phyloP scores from a whole-genome alignment of 2,329 filamentous ascomycete species.

The Aureobasidium melanogenum region DNA sequence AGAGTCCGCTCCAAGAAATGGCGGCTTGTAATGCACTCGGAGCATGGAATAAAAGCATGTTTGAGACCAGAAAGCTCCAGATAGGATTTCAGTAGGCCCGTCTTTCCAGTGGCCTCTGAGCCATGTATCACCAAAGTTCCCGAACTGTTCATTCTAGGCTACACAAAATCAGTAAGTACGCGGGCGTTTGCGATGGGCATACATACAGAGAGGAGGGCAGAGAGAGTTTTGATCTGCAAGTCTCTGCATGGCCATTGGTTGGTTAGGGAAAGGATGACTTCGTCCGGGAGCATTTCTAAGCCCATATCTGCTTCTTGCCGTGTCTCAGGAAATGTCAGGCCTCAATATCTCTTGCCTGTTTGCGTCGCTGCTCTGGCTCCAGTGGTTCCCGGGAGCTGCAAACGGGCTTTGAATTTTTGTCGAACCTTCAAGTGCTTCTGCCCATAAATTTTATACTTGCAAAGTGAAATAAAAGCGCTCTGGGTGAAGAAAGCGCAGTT shows the following conservation, averaged over 20 bases:
- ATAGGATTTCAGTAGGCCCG: slow-evolving; percentile 55
- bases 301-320: slow-evolving; percentile 4
- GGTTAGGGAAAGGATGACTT: slow-evolving; percentile 28
- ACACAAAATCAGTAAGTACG: neutral
- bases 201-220: slow-evolving; percentile 36
- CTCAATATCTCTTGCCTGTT: neutral
- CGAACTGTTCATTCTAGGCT: slow-evolving; percentile 61
- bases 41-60: slow-evolving; percentile 57
- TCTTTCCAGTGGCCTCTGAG: slow-evolving; percentile 80
- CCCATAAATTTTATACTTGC: neutral
- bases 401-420: neutral
- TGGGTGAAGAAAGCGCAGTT: neutral
- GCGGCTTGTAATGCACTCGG: slow-evolving; percentile 68
- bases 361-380: neutral
- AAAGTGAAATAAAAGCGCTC: neutral
- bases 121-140: slow-evolving; percentile 73
- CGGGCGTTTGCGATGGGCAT: neutral
- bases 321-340: neutral
- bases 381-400: neutral
- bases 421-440: no score
- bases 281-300: slow-evolving; percentile 28
- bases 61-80: slow-evolving; percentile 44
- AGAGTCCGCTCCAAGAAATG: slow-evolving; percentile 69
- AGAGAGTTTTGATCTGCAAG: slow-evolving; percentile 38
- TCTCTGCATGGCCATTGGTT: slow-evolving; percentile 33